phyloP scores from a whole-genome alignment of 768 basidiomycete species.

The Mycena crocata region DNA sequence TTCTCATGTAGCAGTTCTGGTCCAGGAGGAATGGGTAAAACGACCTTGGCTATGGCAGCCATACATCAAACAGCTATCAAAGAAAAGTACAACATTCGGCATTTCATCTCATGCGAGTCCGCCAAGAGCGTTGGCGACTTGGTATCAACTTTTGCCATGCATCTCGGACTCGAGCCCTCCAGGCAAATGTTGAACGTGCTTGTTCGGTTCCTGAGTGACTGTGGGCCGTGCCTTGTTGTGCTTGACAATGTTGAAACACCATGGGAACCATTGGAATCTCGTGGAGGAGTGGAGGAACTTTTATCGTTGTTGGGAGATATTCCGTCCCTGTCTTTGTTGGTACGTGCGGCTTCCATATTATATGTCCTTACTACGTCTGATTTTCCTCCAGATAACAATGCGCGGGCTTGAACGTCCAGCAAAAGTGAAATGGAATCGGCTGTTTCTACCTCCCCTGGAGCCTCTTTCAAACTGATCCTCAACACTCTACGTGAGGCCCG shows the following conservation, averaged over 20 bases:
- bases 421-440: background rate
- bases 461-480: background rate
- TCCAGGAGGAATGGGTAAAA: background rate
- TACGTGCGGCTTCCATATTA: background rate
- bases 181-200: background rate
- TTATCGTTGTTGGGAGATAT: background rate
- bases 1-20: background rate
- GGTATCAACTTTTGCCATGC: background rate
- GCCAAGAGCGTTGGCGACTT: background rate
- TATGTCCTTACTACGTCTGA: background rate
- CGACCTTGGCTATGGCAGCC: background rate
- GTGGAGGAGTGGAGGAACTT: background rate
- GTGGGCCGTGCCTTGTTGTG: background rate
- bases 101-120: conserved; percentile 1
- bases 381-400: background rate
- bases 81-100: background rate
- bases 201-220: background rate
- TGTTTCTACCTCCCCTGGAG: background rate
- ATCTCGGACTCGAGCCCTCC: background rate
- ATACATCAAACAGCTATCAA: background rate
- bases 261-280: background rate
- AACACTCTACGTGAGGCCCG: background rate
- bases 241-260: conserved; percentile 1
- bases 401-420: too few relatives aligned
- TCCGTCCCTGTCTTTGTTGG: background rate